Conservation (phyloP, 2,329 filamentous ascomycete species). For the Clonostachys sp. region DNA sequence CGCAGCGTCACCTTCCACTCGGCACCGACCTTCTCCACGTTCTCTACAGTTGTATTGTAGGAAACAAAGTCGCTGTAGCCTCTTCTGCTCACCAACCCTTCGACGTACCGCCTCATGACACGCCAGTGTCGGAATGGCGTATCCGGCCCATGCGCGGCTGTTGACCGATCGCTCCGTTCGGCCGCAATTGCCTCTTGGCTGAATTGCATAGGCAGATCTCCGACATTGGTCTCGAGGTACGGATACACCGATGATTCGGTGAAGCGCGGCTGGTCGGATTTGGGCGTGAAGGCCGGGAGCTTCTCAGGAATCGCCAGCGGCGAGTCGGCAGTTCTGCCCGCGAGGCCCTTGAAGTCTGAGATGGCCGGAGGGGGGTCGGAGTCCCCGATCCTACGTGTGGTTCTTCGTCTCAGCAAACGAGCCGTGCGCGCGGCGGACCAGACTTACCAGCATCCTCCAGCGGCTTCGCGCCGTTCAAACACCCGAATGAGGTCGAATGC, state of each 20-base stretch:
- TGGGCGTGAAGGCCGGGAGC: slow-evolving; percentile 40
- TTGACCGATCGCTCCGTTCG: slow-evolving; percentile 17
- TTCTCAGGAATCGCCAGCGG: slow-evolving; percentile 37
- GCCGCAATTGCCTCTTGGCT: slow-evolving; percentile 49
- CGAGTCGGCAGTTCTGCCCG: slow-evolving; percentile 42
- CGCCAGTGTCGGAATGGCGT: slow-evolving; percentile 60
- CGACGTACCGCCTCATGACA: slow-evolving; percentile 50
- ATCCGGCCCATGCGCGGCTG: slow-evolving; percentile 41
- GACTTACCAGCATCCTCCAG: slow-evolving; percentile 57
- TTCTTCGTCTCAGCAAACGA: neutral
- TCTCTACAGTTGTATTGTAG: slow-evolving; percentile 59
- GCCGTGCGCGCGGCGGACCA: neutral
- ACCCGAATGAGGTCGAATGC: slow-evolving; percentile 54
- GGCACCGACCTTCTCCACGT: slow-evolving; percentile 39
- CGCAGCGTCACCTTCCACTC: slow-evolving; percentile 50
- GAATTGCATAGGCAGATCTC: slow-evolving; percentile 54
- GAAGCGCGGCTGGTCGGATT: slow-evolving; percentile 39
- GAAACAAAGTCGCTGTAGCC: slow-evolving; percentile 47
- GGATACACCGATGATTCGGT: slow-evolving; percentile 57
- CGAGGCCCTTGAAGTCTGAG: slow-evolving; percentile 38
- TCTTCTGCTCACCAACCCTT: slow-evolving; percentile 42
- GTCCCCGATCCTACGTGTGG: slow-evolving; percentile 32
- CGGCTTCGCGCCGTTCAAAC: slow-evolving; percentile 54
- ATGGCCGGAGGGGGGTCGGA: slow-evolving; percentile 27
- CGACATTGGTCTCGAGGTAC: slow-evolving; percentile 62